These are phyloP conservation scores for Trypanosoma boissoni DNA, from an alignment of 208 protist species.

Conservation along the genomic window DNA sequence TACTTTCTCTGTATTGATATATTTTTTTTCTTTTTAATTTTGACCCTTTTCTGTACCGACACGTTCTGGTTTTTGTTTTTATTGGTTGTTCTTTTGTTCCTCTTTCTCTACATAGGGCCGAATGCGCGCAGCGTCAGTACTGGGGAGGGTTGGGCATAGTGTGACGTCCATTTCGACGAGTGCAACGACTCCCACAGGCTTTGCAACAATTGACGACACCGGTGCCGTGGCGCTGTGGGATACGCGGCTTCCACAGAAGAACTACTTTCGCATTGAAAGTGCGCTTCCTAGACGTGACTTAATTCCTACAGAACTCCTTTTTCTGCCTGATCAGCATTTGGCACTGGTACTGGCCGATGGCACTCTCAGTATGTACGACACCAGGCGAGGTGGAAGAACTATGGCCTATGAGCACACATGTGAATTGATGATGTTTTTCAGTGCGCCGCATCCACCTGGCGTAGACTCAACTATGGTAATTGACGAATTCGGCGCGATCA, in stretches of 20 bases:
- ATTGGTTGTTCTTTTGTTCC: not conserved
- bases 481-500: constrained; percentile 66
- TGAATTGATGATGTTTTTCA: constrained; percentile 42
- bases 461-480: constrained; percentile 31
- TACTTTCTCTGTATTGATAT: constrained; percentile 11
- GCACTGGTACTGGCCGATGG: constrained; percentile 50
- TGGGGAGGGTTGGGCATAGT: constrained; percentile 27
- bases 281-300: not conserved
- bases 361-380: constrained; percentile 40
- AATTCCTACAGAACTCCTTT: constrained; percentile 52
- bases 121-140: constrained; percentile 44
- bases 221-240: constrained; percentile 57
- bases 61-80: constrained; percentile 8
- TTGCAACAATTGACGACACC: constrained; percentile 46
- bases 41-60: not conserved
- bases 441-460: constrained; percentile 10
- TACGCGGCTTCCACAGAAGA: constrained; percentile 40
- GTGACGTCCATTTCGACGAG: constrained; percentile 53
- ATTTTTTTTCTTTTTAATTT: constrained; percentile 1
- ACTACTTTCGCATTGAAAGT: constrained; percentile 32
- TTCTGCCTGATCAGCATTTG: constrained; percentile 34
- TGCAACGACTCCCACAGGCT: constrained; percentile 19
- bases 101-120: too few species aligned
- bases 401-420: constrained; percentile 31
- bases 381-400: constrained; percentile 27